Evolutionary conservation across 805 yeast species (phyloP).

Genomic region (Metschnikowia lochheadii): DNA sequence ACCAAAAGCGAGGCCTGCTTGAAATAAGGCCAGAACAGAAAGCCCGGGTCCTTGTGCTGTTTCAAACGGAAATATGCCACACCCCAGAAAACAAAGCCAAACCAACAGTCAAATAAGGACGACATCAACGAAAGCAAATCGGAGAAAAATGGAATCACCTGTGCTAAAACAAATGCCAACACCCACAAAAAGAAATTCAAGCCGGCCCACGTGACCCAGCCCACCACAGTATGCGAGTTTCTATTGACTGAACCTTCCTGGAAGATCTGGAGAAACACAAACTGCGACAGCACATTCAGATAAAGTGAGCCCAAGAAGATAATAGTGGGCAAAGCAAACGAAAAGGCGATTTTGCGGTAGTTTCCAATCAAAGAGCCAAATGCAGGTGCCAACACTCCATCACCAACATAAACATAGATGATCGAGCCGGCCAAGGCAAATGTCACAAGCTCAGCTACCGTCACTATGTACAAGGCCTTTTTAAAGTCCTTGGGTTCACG

Average conservation of each 20-base stretch:
- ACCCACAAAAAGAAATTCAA: constrained; percentile 46
- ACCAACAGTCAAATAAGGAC: constrained; percentile 62
- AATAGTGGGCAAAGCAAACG: constrained; percentile 60
- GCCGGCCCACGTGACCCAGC: constrained; percentile 52
- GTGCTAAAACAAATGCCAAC: constrained; percentile 54
- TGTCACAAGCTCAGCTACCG: constrained; percentile 45
- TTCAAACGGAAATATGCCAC: constrained; percentile 50
- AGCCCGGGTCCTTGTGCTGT: constrained; percentile 16
- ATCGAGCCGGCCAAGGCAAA: constrained; percentile 56
- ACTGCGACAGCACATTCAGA: constrained; percentile 51
- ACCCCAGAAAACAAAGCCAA: constrained; percentile 62
- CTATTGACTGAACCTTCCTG: constrained; percentile 40
- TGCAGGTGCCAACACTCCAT: constrained; percentile 55
- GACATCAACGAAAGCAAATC: constrained; percentile 56
- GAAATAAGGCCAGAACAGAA: constrained; percentile 24
- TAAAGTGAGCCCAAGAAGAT: constrained; percentile 54
- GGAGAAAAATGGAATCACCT: constrained; percentile 61
- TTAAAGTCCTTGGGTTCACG: constrained; percentile 52
- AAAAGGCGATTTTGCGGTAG: constrained; percentile 51
- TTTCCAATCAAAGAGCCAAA: constrained; percentile 47
- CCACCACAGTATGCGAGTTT: constrained; percentile 43
- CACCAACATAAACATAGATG: constrained; percentile 56
- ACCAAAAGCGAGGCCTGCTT: constrained; percentile 23
- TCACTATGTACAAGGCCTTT: constrained; percentile 52
- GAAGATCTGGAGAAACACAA: constrained; percentile 46